Conservation (phyloP, 371 early-diverging fungal species). For the Blastocladiella emersonii region DNA sequence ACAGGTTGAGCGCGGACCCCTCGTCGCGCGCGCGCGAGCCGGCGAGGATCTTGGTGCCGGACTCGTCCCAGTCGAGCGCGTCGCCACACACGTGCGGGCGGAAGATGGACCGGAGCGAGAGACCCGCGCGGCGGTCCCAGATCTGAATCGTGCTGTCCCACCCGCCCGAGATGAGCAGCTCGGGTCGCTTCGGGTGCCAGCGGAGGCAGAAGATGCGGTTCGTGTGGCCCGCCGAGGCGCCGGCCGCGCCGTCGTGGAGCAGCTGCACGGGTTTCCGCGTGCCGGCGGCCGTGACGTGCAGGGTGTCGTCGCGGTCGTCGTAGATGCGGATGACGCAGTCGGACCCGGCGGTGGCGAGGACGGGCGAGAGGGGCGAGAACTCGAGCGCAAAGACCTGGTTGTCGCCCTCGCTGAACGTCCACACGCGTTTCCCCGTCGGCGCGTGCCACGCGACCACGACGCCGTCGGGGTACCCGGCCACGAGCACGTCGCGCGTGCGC, state of each 20-base stretch:
- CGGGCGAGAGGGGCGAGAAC: conserved; percentile 9
- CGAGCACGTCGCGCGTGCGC: neutral
- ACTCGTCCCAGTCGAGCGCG: conserved; percentile 1
- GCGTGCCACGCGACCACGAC: conserved; percentile 25
- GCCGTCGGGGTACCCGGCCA: conserved; percentile 20
- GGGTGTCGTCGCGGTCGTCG: conserved; percentile 14
- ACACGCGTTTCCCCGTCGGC: conserved; percentile 21
- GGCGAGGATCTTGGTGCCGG: neutral
- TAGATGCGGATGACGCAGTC: conserved; percentile 22
- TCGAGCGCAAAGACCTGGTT: conserved; percentile 18
- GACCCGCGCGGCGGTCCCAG: conserved; percentile 17
- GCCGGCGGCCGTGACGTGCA: too few species aligned
- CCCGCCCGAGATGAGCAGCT: conserved; percentile 23
- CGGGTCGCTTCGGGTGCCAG: conserved; percentile 26
- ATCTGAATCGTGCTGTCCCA: conserved; percentile 31
- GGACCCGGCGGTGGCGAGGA: conserved; percentile 22
- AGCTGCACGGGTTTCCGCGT: neutral
- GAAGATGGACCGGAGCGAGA: neutral
- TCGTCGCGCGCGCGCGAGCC: neutral
- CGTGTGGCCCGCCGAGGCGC: conserved; percentile 26
- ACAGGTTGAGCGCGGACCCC: neutral
- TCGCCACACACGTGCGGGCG: neutral
- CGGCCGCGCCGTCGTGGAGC: neutral
- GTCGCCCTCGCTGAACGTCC: conserved; percentile 12
- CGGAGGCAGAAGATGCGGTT: conserved; percentile 27